Evolutionary conservation across 78 protist species (phyloP).

Genomic region (Tieghemostelium lacteum): DNA sequence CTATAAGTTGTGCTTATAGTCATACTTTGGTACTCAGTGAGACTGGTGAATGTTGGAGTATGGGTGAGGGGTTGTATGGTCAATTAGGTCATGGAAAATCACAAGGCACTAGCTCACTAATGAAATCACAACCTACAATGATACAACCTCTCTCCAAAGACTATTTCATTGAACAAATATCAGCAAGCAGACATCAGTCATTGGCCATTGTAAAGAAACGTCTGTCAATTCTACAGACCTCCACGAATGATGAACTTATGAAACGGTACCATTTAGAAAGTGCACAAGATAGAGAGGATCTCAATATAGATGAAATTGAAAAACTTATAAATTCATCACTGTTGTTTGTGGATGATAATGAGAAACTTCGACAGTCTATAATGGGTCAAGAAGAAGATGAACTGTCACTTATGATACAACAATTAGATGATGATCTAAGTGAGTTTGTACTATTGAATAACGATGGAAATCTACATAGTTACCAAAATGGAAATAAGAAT

Average conservation of each 20-base stretch:
- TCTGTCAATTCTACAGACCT: background rate
- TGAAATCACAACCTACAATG: background rate
- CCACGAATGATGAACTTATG: background rate
- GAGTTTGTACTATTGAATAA: too few species aligned
- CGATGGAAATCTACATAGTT: too few species aligned
- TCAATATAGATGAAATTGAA: conserved; percentile 30
- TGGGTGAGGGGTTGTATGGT: conserved; percentile 64
- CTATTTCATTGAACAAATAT: conserved; percentile 14
- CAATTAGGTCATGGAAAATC: conserved; percentile 43
- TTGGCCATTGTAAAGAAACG: conserved; percentile 11
- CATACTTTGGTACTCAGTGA: conserved; percentile 26
- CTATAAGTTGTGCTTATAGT: conserved; percentile 32
- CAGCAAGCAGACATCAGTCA: conserved; percentile 49
- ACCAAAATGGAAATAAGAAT: too few species aligned
- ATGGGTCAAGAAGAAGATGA: background rate
- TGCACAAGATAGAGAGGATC: too few species aligned
- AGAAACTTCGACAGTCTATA: too few species aligned
- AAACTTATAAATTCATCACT: too few species aligned
- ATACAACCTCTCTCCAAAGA: background rate
- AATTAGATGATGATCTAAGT: too few species aligned
- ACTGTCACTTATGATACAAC: background rate
- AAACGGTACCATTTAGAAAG: too few species aligned
- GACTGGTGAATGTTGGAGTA: conserved; percentile 19
- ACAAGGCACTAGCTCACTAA: background rate
- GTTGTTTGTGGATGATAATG: too few species aligned